Evolutionary conservation across 2,329 filamentous ascomycete species (phyloP).

Genomic region (Fusarium sp.): DNA sequence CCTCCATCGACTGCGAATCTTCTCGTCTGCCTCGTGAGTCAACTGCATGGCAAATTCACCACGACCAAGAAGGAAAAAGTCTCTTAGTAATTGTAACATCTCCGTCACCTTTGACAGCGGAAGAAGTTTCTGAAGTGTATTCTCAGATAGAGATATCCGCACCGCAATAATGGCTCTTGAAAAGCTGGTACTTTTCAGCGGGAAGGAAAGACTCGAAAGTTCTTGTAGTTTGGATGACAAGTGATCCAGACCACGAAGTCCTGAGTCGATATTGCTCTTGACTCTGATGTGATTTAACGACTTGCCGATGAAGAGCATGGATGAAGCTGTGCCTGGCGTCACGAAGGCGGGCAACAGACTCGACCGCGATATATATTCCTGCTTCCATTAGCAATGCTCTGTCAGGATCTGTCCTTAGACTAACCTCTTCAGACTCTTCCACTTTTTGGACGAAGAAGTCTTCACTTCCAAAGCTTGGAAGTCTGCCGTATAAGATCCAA

Average conservation of each 20-base stretch:
- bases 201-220: slow-evolving; percentile 75
- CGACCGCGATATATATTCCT: slow-evolving; percentile 69
- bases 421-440: slow-evolving; percentile 55
- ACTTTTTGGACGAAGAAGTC: slow-evolving; percentile 85
- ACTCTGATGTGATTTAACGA: slow-evolving; percentile 85
- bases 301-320: slow-evolving; percentile 90
- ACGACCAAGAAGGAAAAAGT: slow-evolving; percentile 87
- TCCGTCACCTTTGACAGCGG: slow-evolving; percentile 82
- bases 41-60: slow-evolving; percentile 93
- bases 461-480: slow-evolving; percentile 79
- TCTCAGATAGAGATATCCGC: slow-evolving; percentile 83
- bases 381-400: slow-evolving; percentile 1
- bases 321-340: slow-evolving; percentile 76
- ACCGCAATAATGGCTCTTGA: slow-evolving; percentile 80
- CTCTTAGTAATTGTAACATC: slow-evolving; percentile 79
- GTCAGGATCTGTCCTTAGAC: slow-evolving; percentile 15
- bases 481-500: slow-evolving; percentile 89
- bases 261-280: slow-evolving; percentile 58
- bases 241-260: slow-evolving; percentile 65
- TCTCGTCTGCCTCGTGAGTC: slow-evolving; percentile 85
- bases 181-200: slow-evolving; percentile 77
- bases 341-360: slow-evolving; percentile 83
- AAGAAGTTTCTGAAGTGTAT: slow-evolving; percentile 82
- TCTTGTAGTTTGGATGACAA: slow-evolving; percentile 75
- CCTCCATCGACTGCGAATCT: slow-evolving; percentile 78